Conservation (phyloP, 306 rosid species). For the Quercus wislizeni region DNA sequence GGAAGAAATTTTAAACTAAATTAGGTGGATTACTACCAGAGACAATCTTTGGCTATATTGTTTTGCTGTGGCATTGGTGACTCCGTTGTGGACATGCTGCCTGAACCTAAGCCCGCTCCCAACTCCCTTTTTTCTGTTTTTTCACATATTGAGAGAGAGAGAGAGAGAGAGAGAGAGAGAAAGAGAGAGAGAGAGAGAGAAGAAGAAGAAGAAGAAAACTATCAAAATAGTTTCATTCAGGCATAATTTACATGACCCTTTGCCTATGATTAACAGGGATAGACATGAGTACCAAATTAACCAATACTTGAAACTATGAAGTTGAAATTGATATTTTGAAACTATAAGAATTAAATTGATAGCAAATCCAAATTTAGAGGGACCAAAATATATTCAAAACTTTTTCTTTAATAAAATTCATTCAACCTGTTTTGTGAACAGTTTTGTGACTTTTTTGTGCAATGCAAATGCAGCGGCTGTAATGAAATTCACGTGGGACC, state of each 20-base stretch:
- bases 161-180: no score
- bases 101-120: no score
- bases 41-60: neutral
- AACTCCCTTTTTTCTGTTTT: no score
- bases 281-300: neutral
- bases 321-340: neutral
- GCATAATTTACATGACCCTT: neutral
- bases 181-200: no score
- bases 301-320: neutral
- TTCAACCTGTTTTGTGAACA: neutral
- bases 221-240: neutral
- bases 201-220: no score
- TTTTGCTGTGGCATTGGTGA: neutral
- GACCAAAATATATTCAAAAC: neutral
- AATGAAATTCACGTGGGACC: slow-evolving; percentile 93
- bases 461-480: slow-evolving; percentile 64
- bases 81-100: neutral
- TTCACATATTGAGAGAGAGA: no score
- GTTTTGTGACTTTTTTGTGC: slow-evolving; percentile 20
- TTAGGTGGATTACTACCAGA: neutral
- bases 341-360: neutral
- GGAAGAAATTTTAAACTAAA: neutral
- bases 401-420: neutral
- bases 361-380: neutral
- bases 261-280: neutral